A percentile compares a stretch with the other conserved stretches of the same genome.
phyloP scores from a whole-genome alignment of 192 early-diverging fungal genomes.

The Coemansia erecta region DNA sequence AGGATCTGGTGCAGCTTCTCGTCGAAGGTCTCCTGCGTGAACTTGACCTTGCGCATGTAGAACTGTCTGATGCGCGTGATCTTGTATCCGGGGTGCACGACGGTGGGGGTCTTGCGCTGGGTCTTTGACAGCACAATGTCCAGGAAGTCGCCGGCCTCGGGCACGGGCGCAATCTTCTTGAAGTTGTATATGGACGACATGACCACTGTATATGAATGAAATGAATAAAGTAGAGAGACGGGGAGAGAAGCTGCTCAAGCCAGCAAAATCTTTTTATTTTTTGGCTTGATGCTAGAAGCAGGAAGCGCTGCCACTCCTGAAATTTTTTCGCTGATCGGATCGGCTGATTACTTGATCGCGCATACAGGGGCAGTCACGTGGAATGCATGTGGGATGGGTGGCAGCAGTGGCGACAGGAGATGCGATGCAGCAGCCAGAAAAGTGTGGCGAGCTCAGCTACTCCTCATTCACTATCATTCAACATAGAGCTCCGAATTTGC shows the following conservation, averaged over 20 bases:
- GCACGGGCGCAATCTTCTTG: slow-evolving; percentile 95
- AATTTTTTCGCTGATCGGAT: neutral
- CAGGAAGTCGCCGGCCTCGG: slow-evolving; percentile 87
- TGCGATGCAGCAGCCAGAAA: no score
- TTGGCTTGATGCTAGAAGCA: neutral
- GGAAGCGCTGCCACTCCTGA: no score
- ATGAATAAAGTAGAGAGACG: neutral
- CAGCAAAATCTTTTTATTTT: slow-evolving; percentile 10
- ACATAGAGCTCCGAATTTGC: neutral
- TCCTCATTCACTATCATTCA: no score
- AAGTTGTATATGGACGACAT: slow-evolving; percentile 91
- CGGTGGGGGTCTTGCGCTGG: slow-evolving; percentile 95
- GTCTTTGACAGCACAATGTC: slow-evolving; percentile 98
- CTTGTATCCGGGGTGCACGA: slow-evolving; percentile 96
- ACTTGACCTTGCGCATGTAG: slow-evolving; percentile 99
- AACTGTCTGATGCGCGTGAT: slow-evolving; percentile 97
- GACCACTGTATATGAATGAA: neutral
- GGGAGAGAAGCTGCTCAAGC: neutral
- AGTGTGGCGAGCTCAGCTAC: neutral
- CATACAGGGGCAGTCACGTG: neutral
- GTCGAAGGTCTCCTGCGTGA: slow-evolving; percentile 94
- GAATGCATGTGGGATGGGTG: neutral
- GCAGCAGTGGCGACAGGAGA: neutral
- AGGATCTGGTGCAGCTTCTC: slow-evolving; percentile 94
- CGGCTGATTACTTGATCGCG: neutral